Evolutionary conservation across 345 rosid species (phyloP).

Genomic region (Eucalyptus sideroxylon): DNA sequence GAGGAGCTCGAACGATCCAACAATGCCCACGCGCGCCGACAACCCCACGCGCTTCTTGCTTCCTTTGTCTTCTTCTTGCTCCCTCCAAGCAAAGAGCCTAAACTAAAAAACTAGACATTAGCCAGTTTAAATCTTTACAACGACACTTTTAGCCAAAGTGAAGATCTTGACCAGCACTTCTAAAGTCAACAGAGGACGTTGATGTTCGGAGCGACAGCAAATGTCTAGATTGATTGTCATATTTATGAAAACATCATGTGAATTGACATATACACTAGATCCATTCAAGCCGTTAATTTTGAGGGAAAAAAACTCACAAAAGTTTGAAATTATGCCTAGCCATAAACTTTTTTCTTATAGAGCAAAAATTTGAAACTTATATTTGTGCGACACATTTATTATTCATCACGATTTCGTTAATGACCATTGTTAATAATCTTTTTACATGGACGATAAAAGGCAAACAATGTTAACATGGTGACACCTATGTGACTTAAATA

Average conservation of each 20-base stretch:
- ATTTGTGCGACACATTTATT: rapidly evolving
- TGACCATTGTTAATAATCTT: background rate
- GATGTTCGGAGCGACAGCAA: background rate
- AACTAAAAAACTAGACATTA: background rate
- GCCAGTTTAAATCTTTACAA: background rate
- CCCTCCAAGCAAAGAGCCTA: background rate
- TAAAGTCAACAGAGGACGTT: background rate
- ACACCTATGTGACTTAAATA: rapidly evolving
- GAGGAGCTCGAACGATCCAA: background rate
- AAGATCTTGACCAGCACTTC: background rate
- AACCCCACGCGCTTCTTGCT: background rate
- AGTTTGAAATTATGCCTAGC: too few species aligned
- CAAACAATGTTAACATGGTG: rapidly evolving
- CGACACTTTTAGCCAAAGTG: background rate
- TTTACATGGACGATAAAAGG: background rate
- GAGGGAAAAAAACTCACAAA: background rate
- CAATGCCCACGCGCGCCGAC: background rate
- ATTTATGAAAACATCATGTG: background rate
- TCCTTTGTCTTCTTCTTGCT: background rate
- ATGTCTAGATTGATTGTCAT: background rate
- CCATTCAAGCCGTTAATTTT: background rate
- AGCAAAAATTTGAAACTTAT: rapidly evolving
- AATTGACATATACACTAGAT: background rate
- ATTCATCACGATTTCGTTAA: rapidly evolving
- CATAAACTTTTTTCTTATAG: too few species aligned